Evolutionary conservation across 2,329 filamentous ascomycete species (phyloP), one percentile per base, ranked within the genome.

Genomic region (Phaeosphaeria sp.): DNA sequence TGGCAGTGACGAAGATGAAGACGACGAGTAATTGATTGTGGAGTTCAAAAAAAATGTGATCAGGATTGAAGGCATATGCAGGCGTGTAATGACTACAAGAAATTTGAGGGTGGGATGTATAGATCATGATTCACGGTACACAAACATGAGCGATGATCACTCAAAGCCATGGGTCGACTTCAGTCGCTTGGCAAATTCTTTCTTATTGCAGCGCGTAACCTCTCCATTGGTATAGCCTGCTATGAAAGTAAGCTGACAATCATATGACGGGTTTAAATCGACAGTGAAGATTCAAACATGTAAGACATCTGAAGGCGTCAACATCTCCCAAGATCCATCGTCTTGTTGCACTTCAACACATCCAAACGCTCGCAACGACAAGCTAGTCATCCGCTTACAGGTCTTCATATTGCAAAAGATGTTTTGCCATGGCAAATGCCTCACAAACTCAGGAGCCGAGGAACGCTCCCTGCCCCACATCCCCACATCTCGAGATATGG

Each of bases 1-100:
- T 42, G 83, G 73, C 10, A 73, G 72, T 23, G 71, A 74, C 36
- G 74, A 79, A 3, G 44, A 30, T 27, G 52, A 22, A n/a, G 33
- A 36, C 15, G 49, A 43, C 3, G 36, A 21, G 36, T 27, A n/a
- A 25, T 36, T 15, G 42, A 22, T 23, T 25, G 11, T 46, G 9
- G 1, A 46, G 25, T 21, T 2, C 13, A 20, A 22, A 25, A 13
- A 22, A 17, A 2, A 46, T 23, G 10, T 10, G 21, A 18, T 22
- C 27, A 22, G 21, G 21, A 25, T 3, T 17, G 18, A 21, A 7
- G 18, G 22, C 22, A 22, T 21, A 21, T 20, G 22, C n/a, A 22
- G 21, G 21, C 9, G n/a, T 42, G 17, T 20, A 42, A 42, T 5
- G 25, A 9, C 9, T 27, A 27, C 25, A 9, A 5, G 25, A 27